Evolutionary conservation across 345 rosid species (phyloP), one percentile per base, ranked within the genome.

Genomic region (Populus alba): DNA sequence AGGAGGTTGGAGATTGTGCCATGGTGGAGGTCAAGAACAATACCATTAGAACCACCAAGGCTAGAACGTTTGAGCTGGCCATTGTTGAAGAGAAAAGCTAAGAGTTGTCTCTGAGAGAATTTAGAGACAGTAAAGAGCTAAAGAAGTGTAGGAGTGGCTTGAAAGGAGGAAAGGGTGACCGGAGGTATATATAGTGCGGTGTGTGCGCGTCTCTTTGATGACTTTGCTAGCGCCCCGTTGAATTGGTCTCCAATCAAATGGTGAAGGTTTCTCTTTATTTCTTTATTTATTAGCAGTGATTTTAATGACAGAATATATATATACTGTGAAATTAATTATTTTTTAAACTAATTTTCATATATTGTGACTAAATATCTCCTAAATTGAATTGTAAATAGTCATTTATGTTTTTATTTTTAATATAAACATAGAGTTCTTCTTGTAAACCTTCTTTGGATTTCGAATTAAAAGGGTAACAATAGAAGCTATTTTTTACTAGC

Each of bases 1-100:
- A 71, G 10, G 47, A 15, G 23, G 85, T n/a, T 6, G 81, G 85
- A 63, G 78, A 75, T 13, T 71, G 77, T 20, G 82, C 82, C 37
- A 75, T 37, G 25, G 80, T 7, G 66, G 77, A 74, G 35, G 39
- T 51, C 2, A 61, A n/a, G 22, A 75, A 18, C n/a, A 80, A 55
- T 27, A 70, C 57, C 70, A 75, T 5, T 33, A 80, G 65, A 62
- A 80, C 10, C 69, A 75, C 10, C 6, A 25, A 61, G 20, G 65
- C 39, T 9, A 33, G 18, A 33, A 5, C 49, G 20, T 8, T 49
- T 15, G 59, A 7, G 39, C 11, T 20, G 51, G 82, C 75, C 82
- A 80, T 80, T 67, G 59, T 49, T 27, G 20, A 22, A 53, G 61
- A 53, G 61, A 8, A 53, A 8, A 53, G 23, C 5, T 6, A 53